Percentiles rank a stretch among this genome's conserved stretches.
phyloP scores from a whole-genome alignment of 2,329 filamentous ascomycete genomes.

The Paracoccidioides lutzii region DNA sequence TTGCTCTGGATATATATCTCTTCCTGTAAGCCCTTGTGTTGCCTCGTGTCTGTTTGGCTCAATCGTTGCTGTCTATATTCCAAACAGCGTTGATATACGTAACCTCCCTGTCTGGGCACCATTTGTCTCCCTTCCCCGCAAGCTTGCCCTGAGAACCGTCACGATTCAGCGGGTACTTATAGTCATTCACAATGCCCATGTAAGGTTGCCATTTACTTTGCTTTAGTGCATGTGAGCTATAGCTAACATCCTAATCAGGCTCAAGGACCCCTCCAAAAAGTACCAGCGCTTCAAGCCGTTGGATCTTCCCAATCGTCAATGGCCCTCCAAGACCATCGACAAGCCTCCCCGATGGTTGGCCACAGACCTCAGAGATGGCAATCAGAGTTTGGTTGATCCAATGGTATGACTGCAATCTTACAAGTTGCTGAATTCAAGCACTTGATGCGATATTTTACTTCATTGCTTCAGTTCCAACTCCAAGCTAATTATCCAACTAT shows the following conservation, averaged over 20 bases:
- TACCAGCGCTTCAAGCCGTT: constrained; percentile 36
- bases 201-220: constrained; percentile 3
- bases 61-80: neutral
- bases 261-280: constrained; percentile 38
- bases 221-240: neutral
- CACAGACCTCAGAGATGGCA: constrained; percentile 80
- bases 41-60: neutral
- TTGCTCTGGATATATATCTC: neutral
- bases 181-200: constrained; percentile 12
- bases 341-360: constrained; percentile 85
- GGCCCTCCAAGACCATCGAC: constrained; percentile 69
- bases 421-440: neutral
- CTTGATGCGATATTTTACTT: neutral
- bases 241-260: constrained; percentile 21
- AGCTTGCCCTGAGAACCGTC: neutral
- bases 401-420: constrained; percentile 51
- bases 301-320: constrained; percentile 46
- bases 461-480: neutral
- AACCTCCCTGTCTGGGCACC: neutral
- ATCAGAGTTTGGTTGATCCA: constrained; percentile 83
- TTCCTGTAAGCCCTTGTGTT: neutral
- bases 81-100: too few relatives aligned
- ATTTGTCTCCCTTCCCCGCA: neutral
- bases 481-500: neutral
- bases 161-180: neutral